These are phyloP conservation scores for Picea sitchensis DNA, from an alignment of 75 land plant genomes.

Conservation along the genomic window DNA sequence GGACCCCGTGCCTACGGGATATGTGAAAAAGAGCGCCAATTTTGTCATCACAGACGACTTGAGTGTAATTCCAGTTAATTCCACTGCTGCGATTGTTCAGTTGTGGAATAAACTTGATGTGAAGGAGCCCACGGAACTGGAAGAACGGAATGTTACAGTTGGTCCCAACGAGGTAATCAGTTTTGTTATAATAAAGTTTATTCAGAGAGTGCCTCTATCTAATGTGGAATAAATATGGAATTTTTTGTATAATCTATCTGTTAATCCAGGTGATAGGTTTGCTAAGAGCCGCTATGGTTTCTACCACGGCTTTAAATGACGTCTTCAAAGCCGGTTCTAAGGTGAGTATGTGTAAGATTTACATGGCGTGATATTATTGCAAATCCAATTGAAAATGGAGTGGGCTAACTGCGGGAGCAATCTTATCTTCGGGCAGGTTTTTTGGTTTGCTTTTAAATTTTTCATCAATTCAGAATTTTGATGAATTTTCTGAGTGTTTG, in stretches of 20 bases:
- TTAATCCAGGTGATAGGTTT: neutral
- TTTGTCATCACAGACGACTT: slow-evolving; percentile 3
- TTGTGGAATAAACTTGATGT: slow-evolving; percentile 1
- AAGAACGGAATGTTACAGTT: neutral
- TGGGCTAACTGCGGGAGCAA: no score
- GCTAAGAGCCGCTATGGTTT: slow-evolving; percentile 6
- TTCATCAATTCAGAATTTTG: no score
- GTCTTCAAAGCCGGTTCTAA: neutral
- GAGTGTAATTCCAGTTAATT: neutral
- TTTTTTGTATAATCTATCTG: no score
- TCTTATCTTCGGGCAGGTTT: no score
- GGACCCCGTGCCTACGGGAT: neutral
- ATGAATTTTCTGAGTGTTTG: no score
- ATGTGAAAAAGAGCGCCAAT: neutral
- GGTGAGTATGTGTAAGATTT: neutral
- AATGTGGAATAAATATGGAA: no score
- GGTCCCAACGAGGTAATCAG: neutral
- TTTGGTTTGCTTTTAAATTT: no score
- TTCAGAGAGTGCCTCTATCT: no score
- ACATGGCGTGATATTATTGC: no score
- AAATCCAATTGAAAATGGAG: no score
- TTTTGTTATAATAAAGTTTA: no score
- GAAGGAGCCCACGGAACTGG: neutral
- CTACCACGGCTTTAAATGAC: neutral
- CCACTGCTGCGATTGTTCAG: neutral